These are phyloP conservation scores for Cucurbita maxima DNA, from an alignment of 306 rosid species.

Conservation along the genomic window DNA sequence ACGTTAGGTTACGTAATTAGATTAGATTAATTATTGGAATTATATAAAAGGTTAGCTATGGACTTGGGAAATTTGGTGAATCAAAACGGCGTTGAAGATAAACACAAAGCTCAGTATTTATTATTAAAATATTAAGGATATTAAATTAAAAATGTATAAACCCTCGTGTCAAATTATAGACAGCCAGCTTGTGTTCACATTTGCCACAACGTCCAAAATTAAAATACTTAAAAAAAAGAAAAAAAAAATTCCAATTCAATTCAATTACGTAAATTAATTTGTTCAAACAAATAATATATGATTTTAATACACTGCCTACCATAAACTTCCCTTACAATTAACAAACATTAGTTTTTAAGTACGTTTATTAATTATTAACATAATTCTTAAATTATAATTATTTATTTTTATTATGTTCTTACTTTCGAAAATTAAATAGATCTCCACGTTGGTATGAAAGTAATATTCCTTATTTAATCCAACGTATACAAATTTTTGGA, in stretches of 20 bases:
- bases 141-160: not conserved
- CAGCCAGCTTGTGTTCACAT: not conserved
- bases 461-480: too few relatives aligned
- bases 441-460: too few relatives aligned
- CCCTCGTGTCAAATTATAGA: not conserved
- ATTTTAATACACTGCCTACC: too few relatives aligned
- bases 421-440: too few relatives aligned
- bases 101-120: not conserved
- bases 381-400: too few relatives aligned
- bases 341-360: not conserved
- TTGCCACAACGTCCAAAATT: not conserved
- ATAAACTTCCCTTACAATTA: not conserved
- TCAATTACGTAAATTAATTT: not conserved
- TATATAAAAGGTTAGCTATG: not conserved
- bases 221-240: not conserved
- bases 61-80: not conserved
- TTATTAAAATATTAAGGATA: not conserved
- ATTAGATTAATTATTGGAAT: not conserved
- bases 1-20: slow-evolving; percentile 1
- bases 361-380: not conserved
- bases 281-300: not conserved
- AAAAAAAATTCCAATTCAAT: not conserved
- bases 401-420: too few relatives aligned
- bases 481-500: not conserved
- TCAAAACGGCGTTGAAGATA: slow-evolving; percentile 6